Evolutionary conservation across 331 rosid genomes (phyloP), one percentile per base, ranked within the genome.

Genomic region (Arachis monticola): DNA sequence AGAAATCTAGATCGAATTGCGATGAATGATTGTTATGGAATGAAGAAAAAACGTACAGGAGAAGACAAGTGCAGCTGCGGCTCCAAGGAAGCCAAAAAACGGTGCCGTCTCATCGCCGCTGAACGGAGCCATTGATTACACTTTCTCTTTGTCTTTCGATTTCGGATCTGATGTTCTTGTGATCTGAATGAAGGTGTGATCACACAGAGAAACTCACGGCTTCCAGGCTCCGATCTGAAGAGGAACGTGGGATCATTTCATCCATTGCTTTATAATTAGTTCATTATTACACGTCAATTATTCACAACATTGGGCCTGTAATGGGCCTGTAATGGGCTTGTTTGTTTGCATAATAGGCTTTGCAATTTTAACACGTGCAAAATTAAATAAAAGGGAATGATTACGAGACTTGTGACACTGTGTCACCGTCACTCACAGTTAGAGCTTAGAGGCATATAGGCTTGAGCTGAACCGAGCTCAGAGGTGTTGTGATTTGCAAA

Each of bases 71-170:
- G 97, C 97, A 38, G 93, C 91, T 5, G 96, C 96, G 72, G 96
- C 96, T 41, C 96, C 96, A 9, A 90, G 93, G 87, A 91, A 91
- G 88, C 97, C 97, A 68, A 91, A 91, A 74, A 91, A 91, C 52
- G 97, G 97, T 13, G 97, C 97, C 61, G 97, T 91, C 65, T 91
- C 97, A 84, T 91, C 97, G 88, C 97, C 97, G 85, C 92, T 81
- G 82, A 91, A 91, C 4, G 84, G 52, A 81, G 95, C 79, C 97
- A 91, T 83, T 22, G 13, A 5, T 40, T 40, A 5, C 86, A 17
- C 22, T 17, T 17, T 64, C 69, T 27, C 66, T 79, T 83, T 52
- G 22, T 12, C 58, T 4, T 6, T 12, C 40, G 83, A 73, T 31
- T 80, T 64, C 64, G 90, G 30, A 57, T 38, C 59, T 67, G 85